Evolutionary conservation across 1,284 basidiomycete genomes (phyloP).

Genomic region (Fomitiporia mediterranea): DNA sequence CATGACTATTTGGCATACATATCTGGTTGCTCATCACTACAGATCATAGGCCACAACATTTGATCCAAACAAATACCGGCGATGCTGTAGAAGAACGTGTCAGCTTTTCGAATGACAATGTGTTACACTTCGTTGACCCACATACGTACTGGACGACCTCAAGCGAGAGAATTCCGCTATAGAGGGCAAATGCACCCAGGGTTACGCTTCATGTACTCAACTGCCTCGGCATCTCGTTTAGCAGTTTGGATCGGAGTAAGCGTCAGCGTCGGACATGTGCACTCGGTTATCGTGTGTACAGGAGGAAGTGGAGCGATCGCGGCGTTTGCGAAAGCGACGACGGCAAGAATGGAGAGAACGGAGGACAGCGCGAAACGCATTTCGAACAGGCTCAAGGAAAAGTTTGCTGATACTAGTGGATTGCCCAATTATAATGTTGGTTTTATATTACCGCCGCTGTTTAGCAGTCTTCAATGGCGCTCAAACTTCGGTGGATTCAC

Average conservation of each 20-base stretch:
- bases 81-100: neutral
- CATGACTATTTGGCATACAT: too few relatives aligned
- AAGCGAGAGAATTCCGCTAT: neutral
- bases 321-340: neutral
- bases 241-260: too few relatives aligned
- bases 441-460: too few relatives aligned
- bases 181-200: neutral
- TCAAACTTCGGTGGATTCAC: too few relatives aligned
- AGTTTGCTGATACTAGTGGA: neutral
- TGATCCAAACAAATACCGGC: too few relatives aligned
- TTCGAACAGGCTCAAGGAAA: neutral
- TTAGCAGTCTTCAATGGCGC: too few relatives aligned
- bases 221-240: neutral
- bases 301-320: neutral
- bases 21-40: too few relatives aligned
- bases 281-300: neutral
- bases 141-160: neutral
- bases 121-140: neutral
- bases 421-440: too few relatives aligned
- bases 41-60: too few relatives aligned
- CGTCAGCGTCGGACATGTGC: neutral
- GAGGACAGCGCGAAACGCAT: neutral
- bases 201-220: neutral
- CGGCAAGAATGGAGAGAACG: conserved; percentile 1
- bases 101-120: neutral